Evolutionary conservation across 306 rosid species (phyloP), one percentile per base, ranked within the genome.

Genomic region (Vigna hirtella): DNA sequence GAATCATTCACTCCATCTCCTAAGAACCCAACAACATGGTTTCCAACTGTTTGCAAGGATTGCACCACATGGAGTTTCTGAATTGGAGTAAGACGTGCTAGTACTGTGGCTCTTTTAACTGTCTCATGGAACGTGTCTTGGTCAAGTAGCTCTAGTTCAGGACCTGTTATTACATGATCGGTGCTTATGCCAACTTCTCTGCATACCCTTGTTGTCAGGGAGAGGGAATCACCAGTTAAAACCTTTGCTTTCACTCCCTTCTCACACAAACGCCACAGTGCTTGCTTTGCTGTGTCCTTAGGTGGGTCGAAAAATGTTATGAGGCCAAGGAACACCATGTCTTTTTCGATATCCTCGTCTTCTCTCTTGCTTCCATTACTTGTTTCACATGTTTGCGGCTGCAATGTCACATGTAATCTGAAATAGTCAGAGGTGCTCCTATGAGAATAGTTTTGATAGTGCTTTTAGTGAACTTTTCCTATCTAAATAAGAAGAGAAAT

Each of bases 291-390:
- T 0, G 97, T 76, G 83, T 90, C 97, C 87, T 93, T 93, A 3
- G 97, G 96, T 24, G 96, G 97, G 81, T 93, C 97, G 51, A 83
- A 93, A 81, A 93, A 93, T n/a, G 97, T 85, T 86, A 90, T 77
- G 16, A 93, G 73, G 62, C 97, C 97, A 12, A 93, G 91, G 81
- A 93, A 89, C 36, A 85, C 85, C 97, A 93, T 90, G 84, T 86
- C 88, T 42, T 81, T 87, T 87, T 93, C 97, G 28, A 40, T 64
- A 62, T 84, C 78, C 78, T 72, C 86, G 14, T 75, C 80, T 51
- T 66, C 40, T 14, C 43, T 72, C 76, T 18, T 78, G 52, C 66
- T 58, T 74, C 77, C 78, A 0, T 78, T 58, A 63, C 83, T 79
- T 66, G 75, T 74, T 79, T 87, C 73, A 3, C 80, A 28, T 9